Base-by-base conservation (phyloP, 73 alveolate species). In the Stentor roeselii region DNA sequence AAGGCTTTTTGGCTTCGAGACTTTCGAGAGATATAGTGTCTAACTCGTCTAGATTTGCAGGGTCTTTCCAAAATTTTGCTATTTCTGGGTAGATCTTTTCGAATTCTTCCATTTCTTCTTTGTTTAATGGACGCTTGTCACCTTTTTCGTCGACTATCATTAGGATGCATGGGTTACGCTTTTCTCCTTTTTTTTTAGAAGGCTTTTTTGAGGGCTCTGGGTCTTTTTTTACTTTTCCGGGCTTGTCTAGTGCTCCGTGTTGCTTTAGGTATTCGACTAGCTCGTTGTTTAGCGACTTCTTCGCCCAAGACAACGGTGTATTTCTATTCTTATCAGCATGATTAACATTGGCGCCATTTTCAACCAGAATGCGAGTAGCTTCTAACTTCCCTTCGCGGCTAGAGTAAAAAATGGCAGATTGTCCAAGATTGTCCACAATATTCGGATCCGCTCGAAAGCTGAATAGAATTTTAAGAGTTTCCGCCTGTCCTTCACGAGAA, bases 401-500 rank as follows among this genome's bases (percentile, higher is more conserved):
- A n/a, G n/a, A n/a, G n/a, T n/a, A n/a, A n/a, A n/a, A n/a, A n/a
- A n/a, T n/a, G n/a, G n/a, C n/a, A n/a, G n/a, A n/a, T n/a, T n/a
- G n/a, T n/a, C n/a, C n/a, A n/a, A n/a, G n/a, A n/a, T n/a, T n/a
- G n/a, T n/a, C n/a, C n/a, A n/a, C n/a, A n/a, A n/a, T n/a, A 21
- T 88, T 87, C 58, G 50, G 40, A 30, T 83, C 86, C 3, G 91
- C 88, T 34, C 93, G 95, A 37, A 39, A 36, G 32, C 60, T 11
- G 3, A 61, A 82, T 2, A 89, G 92, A 50, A 21, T 27, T 32
- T 42, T 78, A 30, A 78, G 21, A 1, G 82, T 60, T 14, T 82
- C 87, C 36, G 40, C 36, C 75, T 92, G 89, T 74, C 96, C 95
- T 59, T 94, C 98, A 78, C 98, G 61, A 3, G 95, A 87, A 3